phyloP scores from a whole-genome alignment of 768 basidiomycete species.

The Auricularia auricula-judae region DNA sequence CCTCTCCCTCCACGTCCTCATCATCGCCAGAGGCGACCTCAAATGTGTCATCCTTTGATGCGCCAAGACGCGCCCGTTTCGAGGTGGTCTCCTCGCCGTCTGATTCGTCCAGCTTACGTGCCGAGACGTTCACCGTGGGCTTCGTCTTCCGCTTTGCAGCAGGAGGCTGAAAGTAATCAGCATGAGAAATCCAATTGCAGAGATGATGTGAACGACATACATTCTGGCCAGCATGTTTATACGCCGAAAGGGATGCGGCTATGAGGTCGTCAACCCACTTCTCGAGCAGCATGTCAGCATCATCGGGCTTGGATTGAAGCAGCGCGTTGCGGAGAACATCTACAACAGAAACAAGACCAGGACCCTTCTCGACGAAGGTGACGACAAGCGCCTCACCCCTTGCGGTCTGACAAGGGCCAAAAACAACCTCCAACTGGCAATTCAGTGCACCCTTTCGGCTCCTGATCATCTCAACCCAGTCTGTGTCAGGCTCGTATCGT shows the following conservation, averaged over 20 bases:
- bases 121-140: background rate
- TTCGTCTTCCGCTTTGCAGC: background rate
- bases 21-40: background rate
- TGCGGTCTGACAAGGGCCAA: background rate
- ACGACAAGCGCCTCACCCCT: background rate
- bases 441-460: background rate
- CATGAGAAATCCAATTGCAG: background rate
- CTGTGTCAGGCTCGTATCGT: background rate
- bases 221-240: background rate
- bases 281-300: background rate
- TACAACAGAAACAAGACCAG: background rate
- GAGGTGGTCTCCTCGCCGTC: background rate
- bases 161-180: background rate
- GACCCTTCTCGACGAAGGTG: background rate
- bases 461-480: background rate
- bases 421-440: background rate
- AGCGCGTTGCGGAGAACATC: background rate
- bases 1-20: background rate
- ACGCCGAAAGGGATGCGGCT: background rate
- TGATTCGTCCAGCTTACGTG: background rate
- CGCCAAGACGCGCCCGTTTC: background rate
- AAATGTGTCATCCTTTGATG: background rate
- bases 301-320: background rate
- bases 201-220: background rate
- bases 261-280: background rate